Conservation (phyloP, 306 rosid species). For the Luffa acutangula region DNA sequence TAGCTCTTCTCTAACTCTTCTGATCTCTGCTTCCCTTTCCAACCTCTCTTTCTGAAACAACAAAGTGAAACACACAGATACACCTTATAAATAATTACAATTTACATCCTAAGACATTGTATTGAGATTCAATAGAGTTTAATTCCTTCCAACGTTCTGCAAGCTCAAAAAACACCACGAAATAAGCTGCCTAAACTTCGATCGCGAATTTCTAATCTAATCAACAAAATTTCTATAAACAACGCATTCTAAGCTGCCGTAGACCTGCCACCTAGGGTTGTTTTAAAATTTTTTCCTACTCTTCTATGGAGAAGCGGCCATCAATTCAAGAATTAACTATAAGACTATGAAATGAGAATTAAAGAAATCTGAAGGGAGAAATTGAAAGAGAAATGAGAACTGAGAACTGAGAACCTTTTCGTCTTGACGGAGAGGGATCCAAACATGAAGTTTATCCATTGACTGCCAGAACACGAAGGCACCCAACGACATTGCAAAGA, state of each 20-base stretch:
- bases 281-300: background rate
- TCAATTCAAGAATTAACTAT: background rate
- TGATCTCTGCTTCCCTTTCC: conserved; percentile 78
- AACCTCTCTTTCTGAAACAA: conserved; percentile 56
- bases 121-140: background rate
- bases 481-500: conserved; percentile 83
- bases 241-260: background rate
- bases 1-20: conserved; percentile 70
- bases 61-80: background rate
- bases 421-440: conserved; percentile 98
- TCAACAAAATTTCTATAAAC: background rate
- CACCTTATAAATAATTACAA: background rate
- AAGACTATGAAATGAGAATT: background rate
- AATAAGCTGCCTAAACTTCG: too few species aligned
- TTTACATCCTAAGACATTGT: background rate
- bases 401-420: conserved; percentile 80
- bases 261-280: background rate
- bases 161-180: background rate
- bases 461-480: conserved; percentile 91
- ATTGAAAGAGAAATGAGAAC: background rate
- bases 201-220: background rate
- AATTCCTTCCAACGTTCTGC: background rate
- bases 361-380: background rate
- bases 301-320: background rate
- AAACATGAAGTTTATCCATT: conserved; percentile 87